Evolutionary conservation across 1,139 yeast genomes (phyloP).

Genomic region (Kodamaea derodonti): DNA sequence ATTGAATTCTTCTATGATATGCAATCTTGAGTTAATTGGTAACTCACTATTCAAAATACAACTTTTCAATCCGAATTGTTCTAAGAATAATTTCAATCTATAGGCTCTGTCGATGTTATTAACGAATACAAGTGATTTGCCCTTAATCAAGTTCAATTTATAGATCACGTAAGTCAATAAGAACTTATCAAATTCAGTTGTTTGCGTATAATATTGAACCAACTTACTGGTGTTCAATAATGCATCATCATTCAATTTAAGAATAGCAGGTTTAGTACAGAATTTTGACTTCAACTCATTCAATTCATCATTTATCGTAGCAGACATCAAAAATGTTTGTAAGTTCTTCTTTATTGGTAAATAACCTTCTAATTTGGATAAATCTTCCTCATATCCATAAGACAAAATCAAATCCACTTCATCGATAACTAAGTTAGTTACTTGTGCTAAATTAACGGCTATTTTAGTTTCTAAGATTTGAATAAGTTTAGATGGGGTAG

Average conservation of each 20-base stretch:
- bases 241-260: conserved; percentile 67
- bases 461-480: conserved; percentile 51
- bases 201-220: conserved; percentile 81
- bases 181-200: conserved; percentile 89
- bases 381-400: conserved; percentile 88
- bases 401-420: conserved; percentile 91
- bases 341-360: conserved; percentile 70
- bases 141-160: conserved; percentile 83
- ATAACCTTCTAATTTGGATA: conserved; percentile 56
- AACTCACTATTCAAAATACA: conserved; percentile 90
- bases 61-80: conserved; percentile 89
- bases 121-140: conserved; percentile 87
- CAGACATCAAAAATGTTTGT: conserved; percentile 95
- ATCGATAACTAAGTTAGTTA: conserved; percentile 79
- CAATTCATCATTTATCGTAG: conserved; percentile 87
- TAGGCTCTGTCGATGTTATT: conserved; percentile 95
- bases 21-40: conserved; percentile 89
- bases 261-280: conserved; percentile 82
- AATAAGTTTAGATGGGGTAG: conserved; percentile 83
- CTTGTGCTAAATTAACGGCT: conserved; percentile 46
- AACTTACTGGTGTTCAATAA: conserved; percentile 55
- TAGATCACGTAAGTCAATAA: conserved; percentile 85
- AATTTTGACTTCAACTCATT: conserved; percentile 69
- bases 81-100: conserved; percentile 82
- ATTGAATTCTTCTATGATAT: conserved; percentile 93